phyloP scores from a whole-genome alignment of 208 protist species.

The Histomonas meleagridis region DNA sequence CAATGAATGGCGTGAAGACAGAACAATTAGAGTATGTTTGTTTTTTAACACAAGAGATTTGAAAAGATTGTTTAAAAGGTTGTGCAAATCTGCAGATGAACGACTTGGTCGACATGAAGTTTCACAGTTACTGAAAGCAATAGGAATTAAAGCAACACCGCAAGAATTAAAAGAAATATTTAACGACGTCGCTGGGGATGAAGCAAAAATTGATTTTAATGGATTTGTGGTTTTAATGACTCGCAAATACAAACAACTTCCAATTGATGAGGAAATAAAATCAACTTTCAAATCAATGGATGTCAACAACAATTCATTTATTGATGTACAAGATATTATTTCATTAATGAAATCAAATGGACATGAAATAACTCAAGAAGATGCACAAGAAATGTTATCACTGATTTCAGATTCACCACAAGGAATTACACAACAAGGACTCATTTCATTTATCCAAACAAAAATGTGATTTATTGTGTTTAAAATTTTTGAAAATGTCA shows the following conservation, averaged over 20 bases:
- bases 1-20: too few relatives aligned
- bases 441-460: too few relatives aligned
- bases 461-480: too few relatives aligned
- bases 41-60: constrained; percentile 30
- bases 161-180: background rate
- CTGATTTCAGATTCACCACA: background rate
- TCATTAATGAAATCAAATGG: background rate
- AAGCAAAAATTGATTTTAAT: constrained; percentile 36
- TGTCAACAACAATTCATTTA: background rate
- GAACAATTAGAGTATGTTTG: background rate
- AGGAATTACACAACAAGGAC: too few relatives aligned
- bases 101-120: background rate
- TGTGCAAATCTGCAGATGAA: constrained; percentile 13
- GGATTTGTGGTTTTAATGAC: constrained; percentile 27
- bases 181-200: background rate
- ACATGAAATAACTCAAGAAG: background rate
- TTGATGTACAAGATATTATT: background rate
- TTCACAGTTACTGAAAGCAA: constrained; percentile 15
- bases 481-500: too few relatives aligned
- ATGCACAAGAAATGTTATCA: background rate
- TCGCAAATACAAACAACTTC: constrained; percentile 21
- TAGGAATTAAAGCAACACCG: constrained; percentile 16
- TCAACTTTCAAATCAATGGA: background rate
- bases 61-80: background rate
- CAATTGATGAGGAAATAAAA: constrained; percentile 7